These are phyloP conservation scores for Paecilomyces fulvus DNA, from an alignment of 2,329 filamentous ascomycete genomes.

Conservation along the genomic window DNA sequence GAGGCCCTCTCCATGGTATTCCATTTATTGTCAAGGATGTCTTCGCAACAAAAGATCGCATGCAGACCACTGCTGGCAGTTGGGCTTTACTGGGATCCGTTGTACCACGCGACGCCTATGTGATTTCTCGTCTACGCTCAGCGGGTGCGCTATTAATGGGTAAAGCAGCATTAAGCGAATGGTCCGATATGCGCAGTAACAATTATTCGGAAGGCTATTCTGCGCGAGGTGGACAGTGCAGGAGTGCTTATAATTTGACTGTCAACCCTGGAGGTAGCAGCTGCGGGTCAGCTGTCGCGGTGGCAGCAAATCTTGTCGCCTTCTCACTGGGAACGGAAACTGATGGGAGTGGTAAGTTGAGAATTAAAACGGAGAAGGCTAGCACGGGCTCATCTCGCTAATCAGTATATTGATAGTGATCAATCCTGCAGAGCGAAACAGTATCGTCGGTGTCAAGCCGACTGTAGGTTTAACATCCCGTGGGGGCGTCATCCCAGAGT, in stretches of 20 bases:
- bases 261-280: conserved; percentile 61
- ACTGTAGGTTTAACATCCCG: conserved; percentile 65
- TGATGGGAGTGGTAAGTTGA: conserved; percentile 48
- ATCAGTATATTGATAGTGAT: conserved; percentile 42
- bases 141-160: conserved; percentile 63
- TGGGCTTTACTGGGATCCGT: conserved; percentile 58
- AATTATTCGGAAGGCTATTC: conserved; percentile 63
- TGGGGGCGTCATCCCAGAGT: conserved; percentile 56
- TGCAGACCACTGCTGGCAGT: conserved; percentile 67
- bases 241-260: conserved; percentile 61
- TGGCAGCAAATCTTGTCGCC: conserved; percentile 53
- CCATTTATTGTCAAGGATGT: conserved; percentile 65
- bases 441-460: conserved; percentile 65
- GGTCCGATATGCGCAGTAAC: conserved; percentile 63
- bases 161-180: conserved; percentile 63
- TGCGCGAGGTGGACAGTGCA: conserved; percentile 54
- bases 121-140: conserved; percentile 53
- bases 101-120: conserved; percentile 59
- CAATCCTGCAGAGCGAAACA: conserved; percentile 61
- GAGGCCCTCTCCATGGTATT: conserved; percentile 65
- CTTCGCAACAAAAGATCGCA: conserved; percentile 58
- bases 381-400: not conserved
- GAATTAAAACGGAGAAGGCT: not conserved
- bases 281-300: conserved; percentile 57
- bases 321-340: conserved; percentile 68